These are phyloP conservation scores for Iodosphaeria phyllophila DNA, from an alignment of 2,329 filamentous ascomycete species.

Conservation along the genomic window DNA sequence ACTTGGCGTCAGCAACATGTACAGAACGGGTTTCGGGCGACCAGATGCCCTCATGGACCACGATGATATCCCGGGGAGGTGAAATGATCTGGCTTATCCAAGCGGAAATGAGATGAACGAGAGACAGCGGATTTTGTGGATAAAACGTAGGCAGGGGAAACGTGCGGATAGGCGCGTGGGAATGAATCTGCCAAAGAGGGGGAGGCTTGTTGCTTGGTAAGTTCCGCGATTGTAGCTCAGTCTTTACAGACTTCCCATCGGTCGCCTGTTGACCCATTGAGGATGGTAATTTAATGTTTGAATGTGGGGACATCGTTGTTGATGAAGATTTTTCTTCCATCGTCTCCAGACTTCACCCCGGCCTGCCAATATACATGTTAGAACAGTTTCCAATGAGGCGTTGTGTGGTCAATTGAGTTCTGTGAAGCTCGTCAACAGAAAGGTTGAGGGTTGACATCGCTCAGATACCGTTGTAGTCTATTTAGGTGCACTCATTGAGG, in stretches of 20 bases:
- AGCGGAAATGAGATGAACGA: conserved; percentile 61
- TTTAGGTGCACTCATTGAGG: conserved; percentile 47
- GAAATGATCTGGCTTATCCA: conserved; percentile 59
- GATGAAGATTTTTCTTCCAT: too few species aligned
- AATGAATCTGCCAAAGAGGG: conserved; percentile 55
- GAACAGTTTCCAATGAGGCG: too few species aligned
- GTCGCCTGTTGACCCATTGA: background rate
- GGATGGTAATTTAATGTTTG: too few species aligned
- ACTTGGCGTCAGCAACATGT: conserved; percentile 58
- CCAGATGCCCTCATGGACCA: conserved; percentile 57
- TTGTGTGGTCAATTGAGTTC: too few species aligned
- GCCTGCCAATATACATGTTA: too few species aligned
- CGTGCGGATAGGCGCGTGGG: conserved; percentile 60
- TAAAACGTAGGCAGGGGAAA: conserved; percentile 78
- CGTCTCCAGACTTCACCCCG: too few species aligned
- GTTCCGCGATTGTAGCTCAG: too few species aligned
- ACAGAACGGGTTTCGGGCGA: conserved; percentile 68
- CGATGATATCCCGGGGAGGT: conserved; percentile 42
- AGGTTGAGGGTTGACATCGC: too few species aligned
- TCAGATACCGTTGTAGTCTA: conserved; percentile 99
- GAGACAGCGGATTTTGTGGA: conserved; percentile 78
- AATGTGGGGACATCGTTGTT: too few species aligned
- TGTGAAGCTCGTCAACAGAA: too few species aligned
- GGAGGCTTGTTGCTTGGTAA: too few species aligned
- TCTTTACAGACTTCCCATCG: too few species aligned